Evolutionary conservation across 2,329 filamentous ascomycete species (phyloP), one percentile per base, ranked within the genome.

Genomic region (Phaeosphaeriaceae sp.): DNA sequence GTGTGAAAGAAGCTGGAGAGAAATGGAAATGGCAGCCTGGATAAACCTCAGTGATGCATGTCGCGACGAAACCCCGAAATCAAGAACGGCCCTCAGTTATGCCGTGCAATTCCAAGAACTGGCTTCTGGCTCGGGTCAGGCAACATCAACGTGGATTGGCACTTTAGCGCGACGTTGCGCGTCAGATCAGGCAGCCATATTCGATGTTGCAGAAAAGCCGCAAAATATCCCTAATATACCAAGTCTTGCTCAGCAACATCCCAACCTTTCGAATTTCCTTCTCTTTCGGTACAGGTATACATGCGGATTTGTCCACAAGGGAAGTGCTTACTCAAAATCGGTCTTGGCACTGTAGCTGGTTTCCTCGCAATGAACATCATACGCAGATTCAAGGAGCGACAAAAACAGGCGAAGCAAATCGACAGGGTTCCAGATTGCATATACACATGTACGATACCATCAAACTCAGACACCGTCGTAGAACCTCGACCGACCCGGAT

Each of bases 301-400:
- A 36, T 36, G 6, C 11, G 31, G 11, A 36, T 36, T 15, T 36
- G 11, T 36, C 31, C 9, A 3, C 31, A 5, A 7, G 31, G 11
- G 3, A 36, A 11, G 31, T 11, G 7, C 31, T 36, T 36, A 13
- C 11, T 36, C 19, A 45, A 21, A 44, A 42, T 9, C 15, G 10
- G 19, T 45, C n/a, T 45, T 45, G 42, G 42, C n/a, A 11, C 31
- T 7, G 31, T 11, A 36, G n/a, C 21, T 45, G 4, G 4, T 20
- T 42, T 21, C 17, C 20, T 36, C 20, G 20, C 20, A 36, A 53
- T 57, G 48, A 56, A 52, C 21, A 52, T 52, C 31, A 49, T 53
- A 7, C 25, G 48, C 3, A 49, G n/a, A 20, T 21, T 53, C 45
- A 57, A 36, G n/a, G 24, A 44, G 7, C 17, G 20, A 25, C n/a